These are phyloP conservation scores for Xylariomycetidae sp. DNA, from an alignment of 2,329 filamentous ascomycete species.

Conservation along the genomic window DNA sequence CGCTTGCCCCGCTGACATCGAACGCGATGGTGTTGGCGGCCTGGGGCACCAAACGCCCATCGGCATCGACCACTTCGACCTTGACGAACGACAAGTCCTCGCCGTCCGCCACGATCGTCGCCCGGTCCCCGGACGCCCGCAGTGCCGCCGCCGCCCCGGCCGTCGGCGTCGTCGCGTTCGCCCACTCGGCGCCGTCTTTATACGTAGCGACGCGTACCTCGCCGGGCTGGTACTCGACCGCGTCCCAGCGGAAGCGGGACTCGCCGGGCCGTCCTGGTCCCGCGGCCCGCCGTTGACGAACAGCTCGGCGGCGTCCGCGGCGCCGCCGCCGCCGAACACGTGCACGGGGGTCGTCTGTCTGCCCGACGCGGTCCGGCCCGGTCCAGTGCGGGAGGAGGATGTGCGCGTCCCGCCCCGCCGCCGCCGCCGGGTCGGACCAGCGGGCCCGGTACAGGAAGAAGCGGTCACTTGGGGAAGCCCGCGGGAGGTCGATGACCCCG, in stretches of 20 bases:
- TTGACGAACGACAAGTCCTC: conserved; percentile 41
- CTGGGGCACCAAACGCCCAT: conserved; percentile 37
- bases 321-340: conserved; percentile 45
- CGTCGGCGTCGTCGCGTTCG: conserved; percentile 33
- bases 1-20: conserved; percentile 29
- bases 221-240: conserved; percentile 41
- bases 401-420: no score
- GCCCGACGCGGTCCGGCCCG: conserved; percentile 41
- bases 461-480: conserved; percentile 50
- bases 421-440: conserved; percentile 44
- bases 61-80: conserved; percentile 39
- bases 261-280: conserved; percentile 26
- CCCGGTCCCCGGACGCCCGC: conserved; percentile 34
- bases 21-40: conserved; percentile 39
- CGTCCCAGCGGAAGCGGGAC: conserved; percentile 50
- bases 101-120: conserved; percentile 33
- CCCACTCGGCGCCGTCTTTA: conserved; percentile 42
- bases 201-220: conserved; percentile 41
- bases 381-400: conserved; percentile 53
- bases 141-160: conserved; percentile 33
- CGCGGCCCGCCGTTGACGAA: conserved; percentile 45
- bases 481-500: conserved; percentile 51
- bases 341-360: conserved; percentile 49
- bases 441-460: conserved; percentile 50
- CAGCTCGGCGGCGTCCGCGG: conserved; percentile 47